These are phyloP conservation scores for Aspergillus aculeatus DNA, from an alignment of 2,329 filamentous ascomycete genomes.

Conservation along the genomic window DNA sequence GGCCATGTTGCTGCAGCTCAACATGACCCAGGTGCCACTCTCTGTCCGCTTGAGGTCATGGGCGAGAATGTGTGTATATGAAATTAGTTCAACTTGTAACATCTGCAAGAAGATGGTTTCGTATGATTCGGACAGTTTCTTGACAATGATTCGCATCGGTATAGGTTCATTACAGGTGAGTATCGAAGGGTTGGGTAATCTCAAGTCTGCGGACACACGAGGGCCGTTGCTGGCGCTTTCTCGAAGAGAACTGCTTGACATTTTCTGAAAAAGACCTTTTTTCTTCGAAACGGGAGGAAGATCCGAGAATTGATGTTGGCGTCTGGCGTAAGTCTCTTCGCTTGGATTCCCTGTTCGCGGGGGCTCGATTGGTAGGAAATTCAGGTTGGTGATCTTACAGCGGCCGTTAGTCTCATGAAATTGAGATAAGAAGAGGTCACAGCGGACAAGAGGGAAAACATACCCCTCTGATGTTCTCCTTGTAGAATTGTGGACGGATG, in stretches of 20 bases:
- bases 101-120: conserved; percentile 74
- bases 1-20: conserved; percentile 68
- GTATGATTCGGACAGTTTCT: conserved; percentile 67
- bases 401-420: not conserved
- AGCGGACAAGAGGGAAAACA: conserved; percentile 11
- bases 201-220: conserved; percentile 74
- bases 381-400: conserved; percentile 59
- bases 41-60: conserved; percentile 72
- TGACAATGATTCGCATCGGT: conserved; percentile 75
- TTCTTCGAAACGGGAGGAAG: conserved; percentile 47
- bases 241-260: conserved; percentile 24
- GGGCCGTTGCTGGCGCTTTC: conserved; percentile 42
- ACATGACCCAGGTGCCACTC: conserved; percentile 70
- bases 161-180: conserved; percentile 85
- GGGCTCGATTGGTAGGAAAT: conserved; percentile 89
- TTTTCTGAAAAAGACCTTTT: conserved; percentile 59
- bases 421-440: not conserved
- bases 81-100: conserved; percentile 78
- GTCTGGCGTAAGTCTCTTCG: conserved; percentile 80
- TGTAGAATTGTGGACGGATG: conserved; percentile 81
- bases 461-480: conserved; percentile 74
- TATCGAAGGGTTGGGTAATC: conserved; percentile 82
- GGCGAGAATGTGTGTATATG: conserved; percentile 74
- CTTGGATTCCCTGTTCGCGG: conserved; percentile 66
- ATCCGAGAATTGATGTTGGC: conserved; percentile 61